A percentile compares a stretch with the other conserved stretches of the same genome.
These are phyloP conservation scores for Pichia kluyveri DNA, from an alignment of 805 yeast genomes.

Conservation along the genomic window DNA sequence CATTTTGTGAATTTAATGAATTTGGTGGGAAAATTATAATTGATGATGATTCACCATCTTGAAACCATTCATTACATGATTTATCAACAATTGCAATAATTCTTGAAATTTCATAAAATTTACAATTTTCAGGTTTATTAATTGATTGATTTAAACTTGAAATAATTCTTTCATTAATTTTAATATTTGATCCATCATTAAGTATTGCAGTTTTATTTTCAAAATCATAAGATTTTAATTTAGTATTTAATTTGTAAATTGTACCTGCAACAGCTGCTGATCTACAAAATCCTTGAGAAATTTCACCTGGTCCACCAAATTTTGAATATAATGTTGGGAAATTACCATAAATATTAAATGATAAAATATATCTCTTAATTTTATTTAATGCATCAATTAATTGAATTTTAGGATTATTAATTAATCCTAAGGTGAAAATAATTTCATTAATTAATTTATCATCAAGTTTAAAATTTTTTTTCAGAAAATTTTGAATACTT, in stretches of 20 bases:
- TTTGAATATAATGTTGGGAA: constrained; percentile 89
- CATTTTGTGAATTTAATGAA: constrained; percentile 58
- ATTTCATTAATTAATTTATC: constrained; percentile 74
- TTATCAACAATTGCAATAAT: constrained; percentile 76
- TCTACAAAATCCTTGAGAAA: constrained; percentile 93
- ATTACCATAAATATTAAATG: constrained; percentile 87
- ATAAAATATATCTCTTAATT: constrained; percentile 72
- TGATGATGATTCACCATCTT: constrained; percentile 74
- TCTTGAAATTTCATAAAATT: constrained; percentile 51
- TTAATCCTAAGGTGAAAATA: constrained; percentile 77
- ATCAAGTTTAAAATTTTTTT: constrained; percentile 59
- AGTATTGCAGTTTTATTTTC: constrained; percentile 57
- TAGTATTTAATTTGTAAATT: constrained; percentile 75
- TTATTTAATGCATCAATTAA: constrained; percentile 73
- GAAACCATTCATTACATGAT: constrained; percentile 88
- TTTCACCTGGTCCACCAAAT: constrained; percentile 93
- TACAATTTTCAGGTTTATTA: constrained; percentile 31
- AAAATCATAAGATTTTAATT: constrained; percentile 57
- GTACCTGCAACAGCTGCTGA: constrained; percentile 98
- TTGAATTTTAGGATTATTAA: constrained; percentile 48
- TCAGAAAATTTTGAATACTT: constrained; percentile 52
- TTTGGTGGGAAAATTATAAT: constrained; percentile 89
- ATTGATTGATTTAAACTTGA: constrained; percentile 62
- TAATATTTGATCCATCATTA: constrained; percentile 65
- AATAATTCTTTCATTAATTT: constrained; percentile 71